These are phyloP conservation scores for Lichtheimia hyalospora DNA, from an alignment of 371 early-diverging fungal genomes.

Conservation along the genomic window DNA sequence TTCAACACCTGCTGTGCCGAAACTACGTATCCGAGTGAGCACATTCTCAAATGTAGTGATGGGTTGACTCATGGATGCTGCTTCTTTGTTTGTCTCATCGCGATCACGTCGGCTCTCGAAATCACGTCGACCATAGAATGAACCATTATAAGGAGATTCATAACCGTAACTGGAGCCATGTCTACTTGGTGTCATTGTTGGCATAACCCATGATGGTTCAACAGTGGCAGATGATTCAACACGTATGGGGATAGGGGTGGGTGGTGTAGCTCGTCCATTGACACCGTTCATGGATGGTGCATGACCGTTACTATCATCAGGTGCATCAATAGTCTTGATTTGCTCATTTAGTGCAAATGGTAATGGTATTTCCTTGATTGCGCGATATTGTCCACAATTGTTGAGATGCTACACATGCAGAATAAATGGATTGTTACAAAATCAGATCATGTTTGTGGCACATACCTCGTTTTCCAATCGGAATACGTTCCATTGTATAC, in stretches of 20 bases:
- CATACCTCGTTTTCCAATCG: constrained; percentile 86
- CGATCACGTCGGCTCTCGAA: constrained; percentile 46
- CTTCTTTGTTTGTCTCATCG: constrained; percentile 16
- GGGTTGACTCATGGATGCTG: constrained; percentile 2
- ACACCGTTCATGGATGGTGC: background rate
- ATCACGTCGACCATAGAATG: constrained; percentile 51
- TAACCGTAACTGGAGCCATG: constrained; percentile 1
- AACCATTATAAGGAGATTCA: constrained; percentile 21
- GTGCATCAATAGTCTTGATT: constrained; percentile 18
- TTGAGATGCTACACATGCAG: constrained; percentile 64
- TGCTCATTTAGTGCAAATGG: constrained; percentile 51
- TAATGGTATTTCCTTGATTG: constrained; percentile 84
- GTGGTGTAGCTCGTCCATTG: constrained; percentile 3
- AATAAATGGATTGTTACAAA: background rate
- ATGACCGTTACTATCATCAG: background rate
- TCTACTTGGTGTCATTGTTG: background rate
- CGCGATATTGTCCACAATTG: constrained; percentile 85
- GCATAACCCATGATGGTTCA: background rate
- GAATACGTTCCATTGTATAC: constrained; percentile 88
- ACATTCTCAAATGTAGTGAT: constrained; percentile 17
- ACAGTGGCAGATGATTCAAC: background rate
- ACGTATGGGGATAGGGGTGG: constrained; percentile 11
- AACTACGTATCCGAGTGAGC: constrained; percentile 23
- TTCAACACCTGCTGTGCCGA: constrained; percentile 1
- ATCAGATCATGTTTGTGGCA: background rate